These are phyloP conservation scores for Rhizophagus sp. DNA, from an alignment of 192 early-diverging fungal species.

Conservation along the genomic window DNA sequence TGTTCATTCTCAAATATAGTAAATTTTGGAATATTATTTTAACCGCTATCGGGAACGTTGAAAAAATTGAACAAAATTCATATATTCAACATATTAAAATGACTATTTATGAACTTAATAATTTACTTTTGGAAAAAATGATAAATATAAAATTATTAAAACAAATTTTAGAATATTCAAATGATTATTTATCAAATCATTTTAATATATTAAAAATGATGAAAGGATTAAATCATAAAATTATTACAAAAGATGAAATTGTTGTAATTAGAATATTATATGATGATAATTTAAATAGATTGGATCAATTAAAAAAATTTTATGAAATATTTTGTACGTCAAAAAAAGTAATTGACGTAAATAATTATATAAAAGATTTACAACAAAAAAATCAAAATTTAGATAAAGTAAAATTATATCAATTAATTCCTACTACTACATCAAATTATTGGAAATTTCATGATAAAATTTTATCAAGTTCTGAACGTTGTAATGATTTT, in stretches of 20 bases:
- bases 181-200: neutral
- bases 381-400: neutral
- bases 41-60: neutral
- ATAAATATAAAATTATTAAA: neutral
- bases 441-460: slow-evolving; percentile 5
- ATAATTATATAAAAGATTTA: neutral
- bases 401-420: neutral
- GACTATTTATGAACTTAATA: neutral
- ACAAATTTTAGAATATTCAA: neutral
- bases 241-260: neutral
- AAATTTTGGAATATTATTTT: neutral
- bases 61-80: neutral
- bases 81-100: neutral
- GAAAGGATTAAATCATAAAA: too few species aligned
- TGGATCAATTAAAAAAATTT: neutral
- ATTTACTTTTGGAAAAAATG: neutral
- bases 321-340: neutral
- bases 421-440: neutral
- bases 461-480: neutral
- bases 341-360: neutral
- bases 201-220: too few species aligned
- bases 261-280: neutral
- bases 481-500: neutral
- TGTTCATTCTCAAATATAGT: neutral
- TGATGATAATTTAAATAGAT: neutral